Evolutionary conservation across 2,329 filamentous ascomycete species (phyloP).

Genomic region (Sporothrix curviconia): DNA sequence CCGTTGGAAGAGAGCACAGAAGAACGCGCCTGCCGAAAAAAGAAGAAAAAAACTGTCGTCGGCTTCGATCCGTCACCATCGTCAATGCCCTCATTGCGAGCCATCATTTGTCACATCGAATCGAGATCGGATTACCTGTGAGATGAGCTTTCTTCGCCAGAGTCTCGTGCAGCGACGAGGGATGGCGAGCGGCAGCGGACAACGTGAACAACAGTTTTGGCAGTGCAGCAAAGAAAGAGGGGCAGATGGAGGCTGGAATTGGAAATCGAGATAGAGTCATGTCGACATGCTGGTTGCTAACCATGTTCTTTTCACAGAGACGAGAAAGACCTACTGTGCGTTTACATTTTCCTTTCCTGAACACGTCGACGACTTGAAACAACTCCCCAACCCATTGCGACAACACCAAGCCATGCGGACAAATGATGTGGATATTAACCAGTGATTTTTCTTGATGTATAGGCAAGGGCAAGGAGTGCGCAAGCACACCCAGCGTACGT

Average conservation of each 20-base stretch:
- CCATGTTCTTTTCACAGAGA: constrained; percentile 16
- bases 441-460: constrained; percentile 37
- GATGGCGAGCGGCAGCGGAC: too few species aligned
- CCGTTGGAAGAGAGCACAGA: not conserved
- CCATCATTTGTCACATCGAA: too few species aligned
- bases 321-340: constrained; percentile 23
- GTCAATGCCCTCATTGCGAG: too few species aligned
- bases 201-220: too few species aligned
- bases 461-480: constrained; percentile 70
- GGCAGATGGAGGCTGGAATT: too few species aligned
- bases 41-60: not conserved
- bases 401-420: not conserved
- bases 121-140: too few species aligned
- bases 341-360: constrained; percentile 1
- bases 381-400: not conserved
- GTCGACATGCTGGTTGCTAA: constrained; percentile 11
- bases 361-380: not conserved
- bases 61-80: not conserved
- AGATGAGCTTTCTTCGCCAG: too few species aligned
- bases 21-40: not conserved
- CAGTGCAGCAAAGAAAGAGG: too few species aligned
- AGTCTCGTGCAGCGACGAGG: too few species aligned
- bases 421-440: constrained; percentile 13
- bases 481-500: constrained; percentile 57
- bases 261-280: too few species aligned